Percentiles rank a stretch among this genome's conserved stretches.
Evolutionary conservation across 106 monocot genomes (phyloP).

Genomic region (Dendrobium officinale): DNA sequence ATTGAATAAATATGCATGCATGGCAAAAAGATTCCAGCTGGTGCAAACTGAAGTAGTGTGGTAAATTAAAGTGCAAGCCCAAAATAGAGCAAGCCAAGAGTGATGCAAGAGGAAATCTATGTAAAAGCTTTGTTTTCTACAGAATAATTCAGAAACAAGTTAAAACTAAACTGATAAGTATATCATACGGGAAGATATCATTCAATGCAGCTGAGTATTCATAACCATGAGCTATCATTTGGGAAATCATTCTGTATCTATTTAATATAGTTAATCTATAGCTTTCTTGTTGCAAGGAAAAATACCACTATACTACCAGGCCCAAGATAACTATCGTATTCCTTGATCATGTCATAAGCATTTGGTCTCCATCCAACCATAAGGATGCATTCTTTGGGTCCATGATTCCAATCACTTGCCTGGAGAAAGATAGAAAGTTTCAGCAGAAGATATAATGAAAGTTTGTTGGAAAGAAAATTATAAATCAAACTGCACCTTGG

Average conservation of each 20-base stretch:
- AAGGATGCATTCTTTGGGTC: conserved; percentile 84
- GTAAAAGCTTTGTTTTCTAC: neutral
- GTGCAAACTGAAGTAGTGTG: neutral
- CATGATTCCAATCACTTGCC: conserved; percentile 63
- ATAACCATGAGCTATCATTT: neutral
- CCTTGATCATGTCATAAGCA: conserved; percentile 83
- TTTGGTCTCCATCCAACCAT: conserved; percentile 90
- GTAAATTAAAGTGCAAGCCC: neutral
- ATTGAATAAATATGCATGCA: neutral
- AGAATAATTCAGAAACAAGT: neutral
- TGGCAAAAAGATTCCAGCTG: neutral
- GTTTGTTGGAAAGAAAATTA: neutral
- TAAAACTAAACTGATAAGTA: neutral
- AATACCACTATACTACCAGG: conserved; percentile 88
- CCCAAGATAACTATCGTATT: conserved; percentile 95
- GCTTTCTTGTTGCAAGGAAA: neutral
- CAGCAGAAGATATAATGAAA: neutral
- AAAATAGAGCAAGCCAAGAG: neutral
- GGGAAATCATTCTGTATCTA: neutral
- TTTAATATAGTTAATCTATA: neutral
- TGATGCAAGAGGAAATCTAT: neutral
- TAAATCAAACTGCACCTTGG: conserved; percentile 48
- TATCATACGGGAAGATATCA: neutral
- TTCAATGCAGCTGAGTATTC: neutral
- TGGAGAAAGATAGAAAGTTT: conserved; percentile 23